Evolutionary conservation across 805 yeast species (phyloP).

Genomic region (Monosporozyma unispora): DNA sequence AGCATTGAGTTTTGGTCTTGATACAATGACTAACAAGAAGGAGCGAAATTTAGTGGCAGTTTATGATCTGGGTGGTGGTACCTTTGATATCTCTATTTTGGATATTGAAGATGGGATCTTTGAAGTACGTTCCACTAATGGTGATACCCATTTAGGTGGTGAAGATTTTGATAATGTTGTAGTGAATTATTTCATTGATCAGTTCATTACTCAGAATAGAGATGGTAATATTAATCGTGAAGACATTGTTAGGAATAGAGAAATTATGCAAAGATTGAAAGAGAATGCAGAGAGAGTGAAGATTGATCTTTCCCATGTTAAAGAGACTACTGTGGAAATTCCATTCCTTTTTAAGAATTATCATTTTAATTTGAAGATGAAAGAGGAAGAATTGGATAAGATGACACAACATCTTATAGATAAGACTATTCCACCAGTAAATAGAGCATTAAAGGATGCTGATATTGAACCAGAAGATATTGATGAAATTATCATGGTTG

Average conservation of each 20-base stretch:
- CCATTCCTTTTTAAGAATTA: constrained; percentile 60
- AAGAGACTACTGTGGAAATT: constrained; percentile 50
- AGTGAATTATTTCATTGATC: constrained; percentile 46
- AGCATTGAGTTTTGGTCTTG: constrained; percentile 72
- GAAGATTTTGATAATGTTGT: constrained; percentile 73
- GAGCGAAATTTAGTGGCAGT: constrained; percentile 36
- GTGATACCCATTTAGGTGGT: constrained; percentile 80
- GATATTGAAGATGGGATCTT: constrained; percentile 76
- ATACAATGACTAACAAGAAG: constrained; percentile 33
- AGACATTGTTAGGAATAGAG: constrained; percentile 37
- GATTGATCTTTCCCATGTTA: constrained; percentile 62
- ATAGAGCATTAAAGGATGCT: constrained; percentile 67
- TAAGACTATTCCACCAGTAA: constrained; percentile 63
- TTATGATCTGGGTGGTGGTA: constrained; percentile 80
- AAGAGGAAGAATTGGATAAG: constrained; percentile 59
- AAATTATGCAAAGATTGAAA: constrained; percentile 63
- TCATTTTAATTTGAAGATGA: constrained; percentile 49
- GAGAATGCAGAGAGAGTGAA: constrained; percentile 74
- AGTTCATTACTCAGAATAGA: constrained; percentile 45
- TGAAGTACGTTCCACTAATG: constrained; percentile 76
- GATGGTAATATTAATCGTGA: constrained; percentile 27
- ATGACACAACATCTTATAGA: constrained; percentile 59
- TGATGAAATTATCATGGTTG: constrained; percentile 70
- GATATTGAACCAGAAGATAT: constrained; percentile 54
- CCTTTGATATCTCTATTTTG: constrained; percentile 70